Conservation (phyloP, 352 stramenopile species). For the Phytophthora sp. region DNA sequence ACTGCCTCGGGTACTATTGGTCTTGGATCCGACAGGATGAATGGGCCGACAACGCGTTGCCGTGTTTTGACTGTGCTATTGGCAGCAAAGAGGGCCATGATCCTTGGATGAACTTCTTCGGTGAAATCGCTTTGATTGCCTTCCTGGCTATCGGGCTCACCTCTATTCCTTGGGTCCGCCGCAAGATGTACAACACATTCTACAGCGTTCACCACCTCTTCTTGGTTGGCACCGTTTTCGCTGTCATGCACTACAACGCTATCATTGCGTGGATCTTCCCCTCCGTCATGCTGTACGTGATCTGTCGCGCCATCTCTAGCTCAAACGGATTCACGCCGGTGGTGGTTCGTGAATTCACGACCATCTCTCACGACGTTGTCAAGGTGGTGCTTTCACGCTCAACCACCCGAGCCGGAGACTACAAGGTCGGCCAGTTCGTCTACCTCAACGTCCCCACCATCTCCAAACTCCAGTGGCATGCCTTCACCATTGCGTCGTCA, state of each 20-base stretch:
- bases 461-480: constrained; percentile 57
- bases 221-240: constrained; percentile 43
- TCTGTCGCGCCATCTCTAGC: constrained; percentile 40
- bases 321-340: constrained; percentile 39
- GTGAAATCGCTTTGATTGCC: constrained; percentile 38
- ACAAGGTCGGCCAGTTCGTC: constrained; percentile 48
- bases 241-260: constrained; percentile 44
- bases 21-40: constrained; percentile 27
- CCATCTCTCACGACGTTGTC: constrained; percentile 29
- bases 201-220: constrained; percentile 58
- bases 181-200: constrained; percentile 51
- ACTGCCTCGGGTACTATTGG: constrained; percentile 41
- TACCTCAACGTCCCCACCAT: constrained; percentile 55
- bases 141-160: constrained; percentile 54
- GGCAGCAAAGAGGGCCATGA: constrained; percentile 34
- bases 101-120: constrained; percentile 59
- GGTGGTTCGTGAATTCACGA: constrained; percentile 34
- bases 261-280: constrained; percentile 51
- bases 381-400: constrained; percentile 43
- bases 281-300: constrained; percentile 44
- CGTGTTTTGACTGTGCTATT: constrained; percentile 52
- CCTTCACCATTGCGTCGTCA: constrained; percentile 56
- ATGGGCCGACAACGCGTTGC: constrained; percentile 32
- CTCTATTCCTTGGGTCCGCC: constrained; percentile 44
- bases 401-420: constrained; percentile 13